A percentile compares a stretch with the other conserved stretches of the same genome.
phyloP scores from a whole-genome alignment of 2,329 filamentous ascomycete genomes.

The Ophiognomonia clavigignenti-juglandacearum region DNA sequence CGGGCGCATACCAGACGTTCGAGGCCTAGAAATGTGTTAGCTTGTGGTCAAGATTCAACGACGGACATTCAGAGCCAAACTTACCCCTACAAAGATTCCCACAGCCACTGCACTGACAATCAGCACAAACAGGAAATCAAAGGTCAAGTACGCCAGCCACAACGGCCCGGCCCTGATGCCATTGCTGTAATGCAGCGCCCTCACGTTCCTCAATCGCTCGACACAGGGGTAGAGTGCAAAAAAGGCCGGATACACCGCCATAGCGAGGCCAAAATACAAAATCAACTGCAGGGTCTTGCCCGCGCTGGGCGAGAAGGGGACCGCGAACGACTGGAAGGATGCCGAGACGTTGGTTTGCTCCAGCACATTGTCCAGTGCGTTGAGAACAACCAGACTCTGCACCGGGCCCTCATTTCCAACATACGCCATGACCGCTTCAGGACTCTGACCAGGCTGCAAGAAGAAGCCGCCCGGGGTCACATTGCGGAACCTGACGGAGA shows the following conservation, averaged over 20 bases:
- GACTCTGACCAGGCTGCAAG: slow-evolving; percentile 33
- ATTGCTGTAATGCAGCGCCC: slow-evolving; percentile 86
- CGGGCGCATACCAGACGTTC: slow-evolving; percentile 69
- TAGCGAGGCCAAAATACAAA: slow-evolving; percentile 74
- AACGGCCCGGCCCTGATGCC: slow-evolving; percentile 77
- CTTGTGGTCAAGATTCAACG: not conserved
- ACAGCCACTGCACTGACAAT: slow-evolving; percentile 60
- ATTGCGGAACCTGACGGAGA: slow-evolving; percentile 58
- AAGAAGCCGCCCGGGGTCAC: slow-evolving; percentile 78
- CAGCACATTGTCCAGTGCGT: slow-evolving; percentile 54
- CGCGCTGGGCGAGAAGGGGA: slow-evolving; percentile 62
- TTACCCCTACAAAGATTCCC: slow-evolving; percentile 53
- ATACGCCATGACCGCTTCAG: slow-evolving; percentile 11
- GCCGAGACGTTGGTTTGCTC: slow-evolving; percentile 65
- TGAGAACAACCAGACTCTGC: slow-evolving; percentile 10
- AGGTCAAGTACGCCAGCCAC: slow-evolving; percentile 77
- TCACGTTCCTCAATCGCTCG: slow-evolving; percentile 73
- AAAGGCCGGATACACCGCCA: slow-evolving; percentile 77
- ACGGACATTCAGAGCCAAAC: not conserved
- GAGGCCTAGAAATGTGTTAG: slow-evolving; percentile 34
- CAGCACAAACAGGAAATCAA: slow-evolving; percentile 75
- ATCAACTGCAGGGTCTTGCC: slow-evolving; percentile 75
- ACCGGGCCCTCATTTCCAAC: slow-evolving; percentile 7
- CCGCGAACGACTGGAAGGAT: slow-evolving; percentile 70
- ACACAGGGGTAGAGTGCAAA: slow-evolving; percentile 86